phyloP scores from a whole-genome alignment of 805 yeast species.

The Pichia occidentalis region DNA sequence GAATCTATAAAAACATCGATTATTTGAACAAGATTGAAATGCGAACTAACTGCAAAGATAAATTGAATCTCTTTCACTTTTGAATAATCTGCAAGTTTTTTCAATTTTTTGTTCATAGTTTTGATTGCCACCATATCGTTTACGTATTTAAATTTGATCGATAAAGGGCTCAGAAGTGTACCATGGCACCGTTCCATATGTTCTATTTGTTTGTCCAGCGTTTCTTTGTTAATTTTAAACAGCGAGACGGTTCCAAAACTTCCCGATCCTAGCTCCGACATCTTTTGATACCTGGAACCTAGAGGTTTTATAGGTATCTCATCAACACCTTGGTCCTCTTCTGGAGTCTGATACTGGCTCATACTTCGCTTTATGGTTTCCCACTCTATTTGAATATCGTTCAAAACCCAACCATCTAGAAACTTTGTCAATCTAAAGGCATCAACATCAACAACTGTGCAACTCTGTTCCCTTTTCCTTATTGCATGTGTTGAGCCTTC shows the following conservation, averaged over 20 bases:
- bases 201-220: slow-evolving; percentile 12
- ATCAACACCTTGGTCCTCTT: no score
- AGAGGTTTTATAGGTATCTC: slow-evolving; percentile 36
- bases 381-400: no score
- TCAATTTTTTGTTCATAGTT: slow-evolving; percentile 56
- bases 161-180: slow-evolving; percentile 47
- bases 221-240: slow-evolving; percentile 41
- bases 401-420: no score
- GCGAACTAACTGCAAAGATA: slow-evolving; percentile 61
- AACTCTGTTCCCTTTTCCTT: no score
- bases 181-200: slow-evolving; percentile 26
- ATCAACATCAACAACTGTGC: no score
- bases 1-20: slow-evolving; percentile 76
- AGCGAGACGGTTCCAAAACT: slow-evolving; percentile 68
- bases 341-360: no score
- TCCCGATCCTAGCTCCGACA: slow-evolving; percentile 61
- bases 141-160: slow-evolving; percentile 12
- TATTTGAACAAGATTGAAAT: slow-evolving; percentile 64
- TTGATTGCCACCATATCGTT: slow-evolving; percentile 65
- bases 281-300: slow-evolving; percentile 38
- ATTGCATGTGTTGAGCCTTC: neutral
- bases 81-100: slow-evolving; percentile 47
- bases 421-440: no score
- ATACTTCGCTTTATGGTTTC: no score
- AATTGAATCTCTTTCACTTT: slow-evolving; percentile 62